Percentiles rank a stretch among this genome's conserved stretches.
Evolutionary conservation across 1,284 basidiomycete species (phyloP).

Genomic region (Abortiporus biennis): DNA sequence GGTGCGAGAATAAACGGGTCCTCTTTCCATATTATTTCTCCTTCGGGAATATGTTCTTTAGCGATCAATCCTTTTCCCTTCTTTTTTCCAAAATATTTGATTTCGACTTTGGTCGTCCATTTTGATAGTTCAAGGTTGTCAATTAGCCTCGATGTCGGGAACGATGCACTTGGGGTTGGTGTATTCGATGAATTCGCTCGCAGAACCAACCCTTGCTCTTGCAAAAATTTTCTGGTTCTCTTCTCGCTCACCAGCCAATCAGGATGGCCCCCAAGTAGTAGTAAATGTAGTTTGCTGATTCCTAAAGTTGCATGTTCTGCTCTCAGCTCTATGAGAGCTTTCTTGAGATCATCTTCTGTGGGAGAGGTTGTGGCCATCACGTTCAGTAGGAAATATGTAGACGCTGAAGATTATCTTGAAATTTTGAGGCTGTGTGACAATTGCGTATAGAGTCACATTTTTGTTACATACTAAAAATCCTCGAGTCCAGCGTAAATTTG

Average conservation of each 20-base stretch:
- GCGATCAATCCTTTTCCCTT: constrained; percentile 86
- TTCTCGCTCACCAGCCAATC: constrained; percentile 80
- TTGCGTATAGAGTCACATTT: no score
- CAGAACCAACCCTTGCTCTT: constrained; percentile 48
- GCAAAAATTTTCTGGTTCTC: constrained; percentile 65
- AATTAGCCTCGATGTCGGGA: constrained; percentile 65
- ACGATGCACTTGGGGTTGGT: constrained; percentile 11
- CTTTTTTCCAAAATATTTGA: constrained; percentile 60
- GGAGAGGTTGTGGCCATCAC: constrained; percentile 18
- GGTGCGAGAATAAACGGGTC: constrained; percentile 68
- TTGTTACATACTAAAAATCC: no score
- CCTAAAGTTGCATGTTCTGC: constrained; percentile 59
- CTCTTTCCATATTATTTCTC: constrained; percentile 81
- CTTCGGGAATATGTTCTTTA: constrained; percentile 55
- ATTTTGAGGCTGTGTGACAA: no score
- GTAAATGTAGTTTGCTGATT: constrained; percentile 62
- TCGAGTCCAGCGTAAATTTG: no score
- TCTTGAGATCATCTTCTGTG: constrained; percentile 41
- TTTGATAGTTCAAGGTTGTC: constrained; percentile 53
- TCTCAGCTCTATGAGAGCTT: constrained; percentile 34
- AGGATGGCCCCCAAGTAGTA: constrained; percentile 52
- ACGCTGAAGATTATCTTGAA: no score
- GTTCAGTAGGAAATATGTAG: no score
- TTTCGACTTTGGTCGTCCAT: constrained; percentile 62
- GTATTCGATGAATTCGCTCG: constrained; percentile 13